Percentiles rank a stretch among this genome's conserved stretches.
Conservation (phyloP, 768 basidiomycete species). For the Lepiota brunneoincarnata region DNA sequence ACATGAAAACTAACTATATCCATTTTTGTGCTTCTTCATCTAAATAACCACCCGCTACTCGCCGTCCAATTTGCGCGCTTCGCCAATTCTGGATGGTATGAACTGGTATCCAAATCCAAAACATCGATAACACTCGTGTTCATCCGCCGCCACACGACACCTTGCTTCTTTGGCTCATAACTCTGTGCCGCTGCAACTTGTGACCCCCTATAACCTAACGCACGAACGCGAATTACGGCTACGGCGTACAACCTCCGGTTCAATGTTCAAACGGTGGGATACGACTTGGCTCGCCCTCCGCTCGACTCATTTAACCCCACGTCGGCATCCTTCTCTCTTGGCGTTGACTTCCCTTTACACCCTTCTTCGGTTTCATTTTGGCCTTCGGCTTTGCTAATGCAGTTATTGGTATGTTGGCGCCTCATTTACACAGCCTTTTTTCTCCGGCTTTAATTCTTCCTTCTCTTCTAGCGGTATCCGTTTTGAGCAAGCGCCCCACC, state of each 20-base stretch:
- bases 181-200: neutral
- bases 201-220: neutral
- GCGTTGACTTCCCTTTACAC: neutral
- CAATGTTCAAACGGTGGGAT: neutral
- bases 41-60: slow-evolving; percentile 1
- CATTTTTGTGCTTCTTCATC: neutral
- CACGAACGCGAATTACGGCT: neutral
- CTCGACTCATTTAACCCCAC: no score
- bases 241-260: neutral
- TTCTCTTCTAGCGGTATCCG: slow-evolving; percentile 67
- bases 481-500: slow-evolving; percentile 83
- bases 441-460: slow-evolving; percentile 16
- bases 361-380: neutral
- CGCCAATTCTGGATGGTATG: neutral
- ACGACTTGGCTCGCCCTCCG: neutral
- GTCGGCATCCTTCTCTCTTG: no score
- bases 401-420: slow-evolving; percentile 36
- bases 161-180: slow-evolving; percentile 4
- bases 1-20: slow-evolving; percentile 1
- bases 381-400: neutral
- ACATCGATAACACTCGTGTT: neutral
- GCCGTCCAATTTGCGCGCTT: neutral
- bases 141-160: neutral
- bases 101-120: neutral
- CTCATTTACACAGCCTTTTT: slow-evolving; percentile 1